Evolutionary conservation across 2,329 filamentous ascomycete species (phyloP), one percentile per base, ranked within the genome.

Genomic region (Clonostachys rhizophaga): DNA sequence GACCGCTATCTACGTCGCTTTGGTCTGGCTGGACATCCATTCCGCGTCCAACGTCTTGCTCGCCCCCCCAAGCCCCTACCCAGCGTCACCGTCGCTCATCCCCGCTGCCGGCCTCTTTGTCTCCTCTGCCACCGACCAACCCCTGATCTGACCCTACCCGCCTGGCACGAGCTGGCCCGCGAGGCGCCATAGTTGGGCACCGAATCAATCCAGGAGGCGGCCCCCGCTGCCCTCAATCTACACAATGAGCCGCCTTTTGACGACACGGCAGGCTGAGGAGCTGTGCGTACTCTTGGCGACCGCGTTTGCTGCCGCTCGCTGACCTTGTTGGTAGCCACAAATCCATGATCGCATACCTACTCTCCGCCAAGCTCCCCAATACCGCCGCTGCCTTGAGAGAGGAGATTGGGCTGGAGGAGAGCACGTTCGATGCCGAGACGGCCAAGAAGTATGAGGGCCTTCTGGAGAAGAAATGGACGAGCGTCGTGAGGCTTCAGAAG

Each of bases 381-480:
- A 84, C 81, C 52, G 87, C 88, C 40, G 73, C 82, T 41, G 81
- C 86, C 20, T 73, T 96, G 50, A 83, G 90, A 52, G 78, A 87
- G 59, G 91, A 96, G 66, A 71, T 89, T n/a, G 77, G 78, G 47
- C 78, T 96, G 5, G 79, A 83, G 45, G 81, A 87, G 54, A 69
- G 80, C 47, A 70, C 71, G 43, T 91, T 95, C 58, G 90, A 96
- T 63, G 76, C 87, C 52, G 79, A 81, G 16, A 96, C 89, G 17
- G 79, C 86, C 45, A 96, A 96, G 74, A 96, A 95, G 70, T 97
- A 96, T 71, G 91, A 96, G 68, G 88, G 89, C 2, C 70, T 97
- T 30, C 70, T 97, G 55, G 92, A 97, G 76, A 96, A 96, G 80
- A 97, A 97, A 75, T 97, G 92, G 92, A 97, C 92, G 17, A 94